Evolutionary conservation across 2,329 filamentous ascomycete species (phyloP).

Genomic region (Atkinsonella hypoxylon): DNA sequence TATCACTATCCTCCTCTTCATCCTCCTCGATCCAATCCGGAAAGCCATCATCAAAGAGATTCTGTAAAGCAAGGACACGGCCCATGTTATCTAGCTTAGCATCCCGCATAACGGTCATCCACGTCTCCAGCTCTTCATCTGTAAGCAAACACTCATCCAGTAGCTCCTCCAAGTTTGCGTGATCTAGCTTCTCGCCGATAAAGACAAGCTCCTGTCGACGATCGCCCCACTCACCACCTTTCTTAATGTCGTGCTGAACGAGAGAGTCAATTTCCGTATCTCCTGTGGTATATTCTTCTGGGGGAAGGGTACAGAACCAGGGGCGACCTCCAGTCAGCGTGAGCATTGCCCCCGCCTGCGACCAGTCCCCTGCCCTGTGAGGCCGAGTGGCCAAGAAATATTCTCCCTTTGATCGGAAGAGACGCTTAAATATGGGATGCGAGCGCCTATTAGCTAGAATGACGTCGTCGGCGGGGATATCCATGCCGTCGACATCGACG

Average conservation of each 20-base stretch:
- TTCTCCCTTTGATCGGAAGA: conserved; percentile 53
- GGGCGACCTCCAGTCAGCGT: conserved; percentile 42
- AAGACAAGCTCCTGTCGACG: conserved; percentile 62
- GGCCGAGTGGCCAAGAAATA: conserved; percentile 49
- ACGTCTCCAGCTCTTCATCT: conserved; percentile 43
- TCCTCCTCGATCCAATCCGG: conserved; percentile 40
- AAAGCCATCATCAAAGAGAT: conserved; percentile 47
- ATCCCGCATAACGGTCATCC: conserved; percentile 40
- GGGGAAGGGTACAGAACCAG: conserved; percentile 49
- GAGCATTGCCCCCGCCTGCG: conserved; percentile 52
- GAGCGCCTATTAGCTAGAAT: conserved; percentile 45
- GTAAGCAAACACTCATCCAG: conserved; percentile 51
- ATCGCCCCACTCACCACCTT: conserved; percentile 54
- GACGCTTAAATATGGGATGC: conserved; percentile 37
- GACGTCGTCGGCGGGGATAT: conserved; percentile 25
- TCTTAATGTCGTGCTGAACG: conserved; percentile 35
- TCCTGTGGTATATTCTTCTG: conserved; percentile 36
- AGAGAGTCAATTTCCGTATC: conserved; percentile 35
- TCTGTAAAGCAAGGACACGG: conserved; percentile 33
- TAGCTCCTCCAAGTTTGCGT: conserved; percentile 33
- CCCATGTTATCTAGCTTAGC: conserved; percentile 21
- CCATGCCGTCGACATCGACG: conserved; percentile 13
- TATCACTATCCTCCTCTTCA: conserved; percentile 22
- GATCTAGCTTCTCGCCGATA: conserved; percentile 54
- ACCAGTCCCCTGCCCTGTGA: conserved; percentile 45